Evolutionary conservation across 768 basidiomycete species (phyloP), one percentile per base, ranked within the genome.

Genomic region (Suillus occidentalis): DNA sequence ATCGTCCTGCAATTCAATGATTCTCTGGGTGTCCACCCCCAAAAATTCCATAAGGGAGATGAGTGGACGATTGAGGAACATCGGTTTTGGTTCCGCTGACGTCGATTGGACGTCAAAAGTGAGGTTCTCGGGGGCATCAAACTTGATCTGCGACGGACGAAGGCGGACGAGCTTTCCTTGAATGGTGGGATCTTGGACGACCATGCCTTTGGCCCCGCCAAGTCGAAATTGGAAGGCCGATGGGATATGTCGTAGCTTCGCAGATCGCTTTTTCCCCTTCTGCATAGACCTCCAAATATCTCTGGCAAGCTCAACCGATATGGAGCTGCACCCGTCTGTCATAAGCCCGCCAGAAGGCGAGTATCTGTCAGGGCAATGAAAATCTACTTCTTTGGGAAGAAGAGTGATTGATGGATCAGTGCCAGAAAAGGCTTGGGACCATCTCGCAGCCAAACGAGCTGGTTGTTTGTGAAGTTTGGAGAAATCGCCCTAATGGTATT

Each of bases 131-230:
- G 80, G 79, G 1, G 82, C 81, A 36, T 83, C 77, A 67, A 92
- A 92, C 72, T 93, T 92, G 68, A 84, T 82, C 88, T 90, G 90
- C 0, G 82, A 83, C 0, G 76, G 74, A 0, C 85, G 78, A 16
- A 85, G 67, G 63, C 72, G 72, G 36, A 85, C 68, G 1, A 76
- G 2, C 28, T 73, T 70, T 1, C 76, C 82, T 20, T 43, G 47
- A 0, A 84, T 72, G 3, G 65, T 71, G 6, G 78, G 76, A 64
- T 87, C 81, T 42, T 79, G 72, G 0, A 79, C 77, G 42, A 87
- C 73, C 68, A 86, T 80, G 0, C 85, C 83, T 67, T 84, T 84
- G 31, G 75, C 82, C 7, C 84, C 84, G 7, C 78, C 79, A 7
- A 82, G 73, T 34, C 82, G 80, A 63, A 83, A 77, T 66, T 85